Evolutionary conservation across 2,329 filamentous ascomycete genomes (phyloP).

Genomic region (Canariomyces notabilis): DNA sequence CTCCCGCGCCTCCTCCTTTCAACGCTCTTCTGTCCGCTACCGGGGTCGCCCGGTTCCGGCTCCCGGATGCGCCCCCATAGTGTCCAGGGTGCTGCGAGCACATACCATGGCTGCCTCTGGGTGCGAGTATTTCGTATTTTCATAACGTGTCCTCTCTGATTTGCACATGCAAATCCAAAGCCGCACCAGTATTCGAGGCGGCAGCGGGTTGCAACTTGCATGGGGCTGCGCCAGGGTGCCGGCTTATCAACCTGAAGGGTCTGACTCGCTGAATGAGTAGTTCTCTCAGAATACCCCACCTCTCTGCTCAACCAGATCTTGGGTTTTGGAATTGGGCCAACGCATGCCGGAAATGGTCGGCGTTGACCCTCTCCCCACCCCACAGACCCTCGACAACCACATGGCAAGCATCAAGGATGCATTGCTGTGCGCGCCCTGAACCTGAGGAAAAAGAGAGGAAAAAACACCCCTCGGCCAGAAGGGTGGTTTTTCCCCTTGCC

Average conservation of each 20-base stretch:
- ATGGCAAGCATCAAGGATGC: conserved; percentile 30
- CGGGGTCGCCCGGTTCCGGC: conserved; percentile 9
- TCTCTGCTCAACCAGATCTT: conserved; percentile 18
- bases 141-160: conserved; percentile 14
- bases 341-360: too few relatives aligned
- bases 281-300: conserved; percentile 17
- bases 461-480: conserved; percentile 22
- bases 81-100: conserved; percentile 10
- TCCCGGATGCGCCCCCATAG: conserved; percentile 17
- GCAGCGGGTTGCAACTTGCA: conserved; percentile 8
- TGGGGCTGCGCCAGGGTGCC: conserved; percentile 11
- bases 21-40: not conserved
- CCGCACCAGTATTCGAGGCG: conserved; percentile 18
- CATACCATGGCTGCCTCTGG: conserved; percentile 18
- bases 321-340: conserved; percentile 18
- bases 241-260: conserved; percentile 25
- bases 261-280: conserved; percentile 30
- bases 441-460: too few relatives aligned
- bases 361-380: conserved; percentile 19
- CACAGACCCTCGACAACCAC: conserved; percentile 26
- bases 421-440: conserved; percentile 15
- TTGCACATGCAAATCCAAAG: conserved; percentile 25
- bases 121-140: conserved; percentile 26
- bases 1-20: not conserved
- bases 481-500: conserved; percentile 17